These are phyloP conservation scores for Eruca vesicaria DNA, from an alignment of 441 rosid genomes.

Conservation along the genomic window DNA sequence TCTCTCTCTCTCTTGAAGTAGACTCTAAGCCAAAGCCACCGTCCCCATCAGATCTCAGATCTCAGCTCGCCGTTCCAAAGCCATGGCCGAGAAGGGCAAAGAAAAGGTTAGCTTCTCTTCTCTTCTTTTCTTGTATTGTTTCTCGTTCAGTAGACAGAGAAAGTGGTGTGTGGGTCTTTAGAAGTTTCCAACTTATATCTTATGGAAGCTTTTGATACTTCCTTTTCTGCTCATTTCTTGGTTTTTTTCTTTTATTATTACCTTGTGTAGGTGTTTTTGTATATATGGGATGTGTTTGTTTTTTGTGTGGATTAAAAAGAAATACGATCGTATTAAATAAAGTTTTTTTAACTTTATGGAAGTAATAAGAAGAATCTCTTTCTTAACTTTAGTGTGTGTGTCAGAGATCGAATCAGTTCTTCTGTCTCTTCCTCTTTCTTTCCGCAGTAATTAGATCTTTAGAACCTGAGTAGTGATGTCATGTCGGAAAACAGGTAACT, in stretches of 20 bases:
- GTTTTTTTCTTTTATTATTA: conserved; percentile 1
- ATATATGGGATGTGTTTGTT: conserved; percentile 21
- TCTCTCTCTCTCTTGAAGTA: conserved; percentile 30
- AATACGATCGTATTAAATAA: conserved; percentile 5
- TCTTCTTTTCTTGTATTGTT: background rate
- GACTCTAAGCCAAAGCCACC: conserved; percentile 30
- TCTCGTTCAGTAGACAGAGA: background rate
- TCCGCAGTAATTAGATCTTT: background rate
- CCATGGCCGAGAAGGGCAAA: conserved; percentile 41
- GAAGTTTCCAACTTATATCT: background rate
- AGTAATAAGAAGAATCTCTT: conserved; percentile 18
- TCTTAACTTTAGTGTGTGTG: conserved; percentile 7
- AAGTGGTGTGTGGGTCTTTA: conserved; percentile 14
- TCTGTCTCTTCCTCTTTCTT: background rate
- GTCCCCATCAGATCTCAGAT: conserved; percentile 36
- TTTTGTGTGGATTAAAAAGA: conserved; percentile 15
- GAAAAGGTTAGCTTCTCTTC: conserved; percentile 31
- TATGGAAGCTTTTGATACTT: background rate
- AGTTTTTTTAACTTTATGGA: conserved; percentile 5
- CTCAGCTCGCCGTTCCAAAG: conserved; percentile 18
- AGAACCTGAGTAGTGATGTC: conserved; percentile 1
- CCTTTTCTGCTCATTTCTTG: background rate
- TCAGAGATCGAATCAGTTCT: conserved; percentile 34
- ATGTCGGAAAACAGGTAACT: conserved; percentile 40
- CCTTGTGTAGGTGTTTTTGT: background rate